Evolutionary conservation across 1,284 basidiomycete genomes (phyloP).

Genomic region (Cutaneotrichosporon cavernicola): DNA sequence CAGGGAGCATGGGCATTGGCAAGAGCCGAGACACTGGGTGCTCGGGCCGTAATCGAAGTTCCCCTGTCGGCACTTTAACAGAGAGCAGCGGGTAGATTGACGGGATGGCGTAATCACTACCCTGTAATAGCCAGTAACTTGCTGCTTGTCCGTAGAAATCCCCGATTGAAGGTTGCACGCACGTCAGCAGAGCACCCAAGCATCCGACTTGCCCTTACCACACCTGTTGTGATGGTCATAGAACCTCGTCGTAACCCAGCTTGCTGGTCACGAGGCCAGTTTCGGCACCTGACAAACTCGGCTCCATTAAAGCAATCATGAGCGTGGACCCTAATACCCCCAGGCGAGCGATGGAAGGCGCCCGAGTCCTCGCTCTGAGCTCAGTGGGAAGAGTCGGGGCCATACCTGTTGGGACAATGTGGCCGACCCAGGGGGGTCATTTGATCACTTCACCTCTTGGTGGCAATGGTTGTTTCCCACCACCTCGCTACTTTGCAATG

Average conservation of each 20-base stretch:
- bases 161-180: background rate
- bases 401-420: constrained; percentile 6
- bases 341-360: background rate
- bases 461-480: too few relatives aligned
- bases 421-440: background rate
- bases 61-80: background rate
- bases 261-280: background rate
- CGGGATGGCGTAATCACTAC: constrained; percentile 7
- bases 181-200: background rate
- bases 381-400: constrained; percentile 1
- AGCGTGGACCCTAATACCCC: background rate
- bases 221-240: background rate
- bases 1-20: background rate
- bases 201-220: background rate
- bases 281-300: background rate
- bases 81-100: background rate
- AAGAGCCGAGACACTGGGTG: background rate
- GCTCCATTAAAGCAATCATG: background rate
- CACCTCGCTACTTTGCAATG: too few relatives aligned
- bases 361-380: background rate
- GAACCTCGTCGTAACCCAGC: background rate
- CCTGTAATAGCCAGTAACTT: constrained; percentile 1
- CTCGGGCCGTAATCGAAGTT: background rate
- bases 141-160: background rate
- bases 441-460: background rate